Evolutionary conservation across 495 filamentous ascomycete genomes (phyloP).

Genomic region (Penicillium coprophilum): DNA sequence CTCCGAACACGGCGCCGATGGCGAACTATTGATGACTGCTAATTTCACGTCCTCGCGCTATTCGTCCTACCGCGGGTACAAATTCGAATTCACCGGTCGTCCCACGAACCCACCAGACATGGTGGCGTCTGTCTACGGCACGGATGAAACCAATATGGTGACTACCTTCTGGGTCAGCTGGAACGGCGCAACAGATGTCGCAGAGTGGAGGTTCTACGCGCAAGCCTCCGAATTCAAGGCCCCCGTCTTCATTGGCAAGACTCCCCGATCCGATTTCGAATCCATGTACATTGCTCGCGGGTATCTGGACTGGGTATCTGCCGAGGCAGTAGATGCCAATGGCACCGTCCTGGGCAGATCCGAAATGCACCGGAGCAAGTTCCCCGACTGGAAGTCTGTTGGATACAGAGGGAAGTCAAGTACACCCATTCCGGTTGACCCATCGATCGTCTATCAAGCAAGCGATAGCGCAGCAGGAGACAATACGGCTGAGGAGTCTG

Average conservation of each 20-base stretch:
- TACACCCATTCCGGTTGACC: conserved; percentile 21
- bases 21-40: conserved; percentile 44
- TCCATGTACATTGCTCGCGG: conserved; percentile 34
- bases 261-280: conserved; percentile 30
- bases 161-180: conserved; percentile 43
- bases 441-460: conserved; percentile 10
- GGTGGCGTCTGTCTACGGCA: conserved; percentile 30
- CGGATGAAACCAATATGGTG: conserved; percentile 29
- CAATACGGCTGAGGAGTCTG: not conserved
- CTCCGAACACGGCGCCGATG: conserved; percentile 51
- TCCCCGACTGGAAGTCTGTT: conserved; percentile 21
- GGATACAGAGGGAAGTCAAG: conserved; percentile 18
- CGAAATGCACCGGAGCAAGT: conserved; percentile 20
- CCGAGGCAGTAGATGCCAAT: conserved; percentile 40
- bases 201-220: conserved; percentile 39
- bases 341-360: conserved; percentile 24
- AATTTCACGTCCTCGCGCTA: conserved; percentile 28
- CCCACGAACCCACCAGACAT: conserved; percentile 30
- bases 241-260: conserved; percentile 27
- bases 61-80: conserved; percentile 37
- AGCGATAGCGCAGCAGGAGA: conserved; percentile 1
- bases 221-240: conserved; percentile 26
- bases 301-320: conserved; percentile 46
- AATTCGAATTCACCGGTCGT: conserved; percentile 34
- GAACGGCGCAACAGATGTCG: conserved; percentile 49